Conservation (phyloP, 805 yeast genomes). For the Yueomyces sinensis region DNA sequence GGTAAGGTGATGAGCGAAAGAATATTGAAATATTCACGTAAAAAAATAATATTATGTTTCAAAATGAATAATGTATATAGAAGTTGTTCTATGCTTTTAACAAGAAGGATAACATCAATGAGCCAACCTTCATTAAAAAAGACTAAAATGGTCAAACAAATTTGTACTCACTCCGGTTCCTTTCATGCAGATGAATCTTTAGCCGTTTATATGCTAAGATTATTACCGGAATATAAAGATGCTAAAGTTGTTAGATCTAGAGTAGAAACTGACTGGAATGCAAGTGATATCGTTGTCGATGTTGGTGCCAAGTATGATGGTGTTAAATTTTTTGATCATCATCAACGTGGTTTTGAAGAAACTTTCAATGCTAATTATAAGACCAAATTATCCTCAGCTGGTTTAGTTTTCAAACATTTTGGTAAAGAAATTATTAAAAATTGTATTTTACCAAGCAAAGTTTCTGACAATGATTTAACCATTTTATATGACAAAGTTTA, state of each 20-base stretch:
- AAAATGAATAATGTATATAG: too few relatives aligned
- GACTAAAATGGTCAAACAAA: conserved; percentile 27
- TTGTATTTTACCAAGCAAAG: not conserved
- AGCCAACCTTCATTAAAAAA: not conserved
- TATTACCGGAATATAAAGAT: conserved; percentile 52
- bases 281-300: conserved; percentile 85
- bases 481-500: conserved; percentile 67
- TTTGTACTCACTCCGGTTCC: conserved; percentile 86
- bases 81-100: too few relatives aligned
- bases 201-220: conserved; percentile 75
- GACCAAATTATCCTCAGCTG: conserved; percentile 89
- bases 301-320: conserved; percentile 79
- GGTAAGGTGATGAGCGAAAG: too few relatives aligned
- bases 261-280: conserved; percentile 69
- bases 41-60: too few relatives aligned
- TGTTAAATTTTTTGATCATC: conserved; percentile 83
- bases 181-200: conserved; percentile 96
- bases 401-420: conserved; percentile 77
- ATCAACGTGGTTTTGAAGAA: conserved; percentile 81
- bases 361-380: conserved; percentile 48
- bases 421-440: conserved; percentile 54
- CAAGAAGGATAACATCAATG: too few relatives aligned
- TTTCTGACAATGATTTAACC: conserved; percentile 32
- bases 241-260: conserved; percentile 74
- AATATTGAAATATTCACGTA: too few relatives aligned